Evolutionary conservation across 2,329 filamentous ascomycete species (phyloP).

Genomic region (Fusarium verrucosum): DNA sequence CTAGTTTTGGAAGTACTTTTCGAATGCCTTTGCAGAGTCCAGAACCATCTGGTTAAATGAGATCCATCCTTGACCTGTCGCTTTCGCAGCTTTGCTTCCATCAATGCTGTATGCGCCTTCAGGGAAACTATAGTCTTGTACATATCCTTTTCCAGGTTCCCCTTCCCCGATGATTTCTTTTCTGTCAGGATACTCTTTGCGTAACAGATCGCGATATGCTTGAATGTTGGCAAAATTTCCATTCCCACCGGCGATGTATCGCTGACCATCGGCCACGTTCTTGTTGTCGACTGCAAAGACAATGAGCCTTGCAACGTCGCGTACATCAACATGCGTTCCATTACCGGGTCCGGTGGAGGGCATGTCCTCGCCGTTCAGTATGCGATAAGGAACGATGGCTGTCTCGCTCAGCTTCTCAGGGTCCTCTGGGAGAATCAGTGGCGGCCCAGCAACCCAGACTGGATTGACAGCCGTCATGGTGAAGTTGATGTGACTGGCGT

Average conservation of each 20-base stretch:
- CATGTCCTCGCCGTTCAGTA: slow-evolving; percentile 14
- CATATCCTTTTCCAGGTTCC: background rate
- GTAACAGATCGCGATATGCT: slow-evolving; percentile 14
- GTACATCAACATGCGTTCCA: slow-evolving; percentile 19
- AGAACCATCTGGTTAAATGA: slow-evolving; percentile 9
- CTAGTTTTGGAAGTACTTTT: slow-evolving; percentile 13
- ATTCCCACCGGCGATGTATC: slow-evolving; percentile 11
- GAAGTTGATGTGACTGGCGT: background rate
- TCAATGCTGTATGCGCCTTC: background rate
- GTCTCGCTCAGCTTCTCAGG: slow-evolving; percentile 22
- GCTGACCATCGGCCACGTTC: slow-evolving; percentile 8
- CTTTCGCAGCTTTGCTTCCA: slow-evolving; percentile 1
- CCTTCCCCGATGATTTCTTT: background rate
- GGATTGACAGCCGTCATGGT: slow-evolving; percentile 23
- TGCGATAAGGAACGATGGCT: slow-evolving; percentile 14
- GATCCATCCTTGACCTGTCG: slow-evolving; percentile 14
- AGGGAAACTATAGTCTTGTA: background rate
- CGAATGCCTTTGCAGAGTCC: slow-evolving; percentile 3
- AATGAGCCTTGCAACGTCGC: slow-evolving; percentile 14
- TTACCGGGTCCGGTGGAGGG: slow-evolving; percentile 2
- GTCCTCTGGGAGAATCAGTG: slow-evolving; percentile 4
- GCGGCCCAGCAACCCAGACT: slow-evolving; percentile 12
- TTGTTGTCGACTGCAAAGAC: slow-evolving; percentile 5
- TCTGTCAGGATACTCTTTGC: background rate
- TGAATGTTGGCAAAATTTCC: slow-evolving; percentile 10